These are phyloP conservation scores for Neoboletus subvelutipes DNA, from an alignment of 768 basidiomycete species.

Conservation along the genomic window DNA sequence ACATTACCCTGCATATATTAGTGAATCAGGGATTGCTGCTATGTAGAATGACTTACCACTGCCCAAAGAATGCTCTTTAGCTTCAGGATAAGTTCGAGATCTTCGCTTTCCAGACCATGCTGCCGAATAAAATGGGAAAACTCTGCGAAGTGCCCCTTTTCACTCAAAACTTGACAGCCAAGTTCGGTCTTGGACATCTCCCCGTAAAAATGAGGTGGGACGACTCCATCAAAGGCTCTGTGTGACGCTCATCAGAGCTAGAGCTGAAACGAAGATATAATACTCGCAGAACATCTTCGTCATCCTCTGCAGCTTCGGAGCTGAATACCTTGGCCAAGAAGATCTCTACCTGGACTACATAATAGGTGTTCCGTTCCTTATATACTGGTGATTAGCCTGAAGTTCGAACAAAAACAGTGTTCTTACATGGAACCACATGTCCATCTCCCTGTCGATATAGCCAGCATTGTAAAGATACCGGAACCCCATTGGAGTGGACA, in stretches of 20 bases:
- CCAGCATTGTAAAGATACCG: slow-evolving; percentile 87
- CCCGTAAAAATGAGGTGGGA: slow-evolving; percentile 95
- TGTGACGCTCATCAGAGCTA: background rate
- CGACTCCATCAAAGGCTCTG: slow-evolving; percentile 81
- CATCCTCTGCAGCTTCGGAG: slow-evolving; percentile 52
- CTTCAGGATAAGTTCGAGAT: slow-evolving; percentile 80
- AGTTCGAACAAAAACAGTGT: background rate
- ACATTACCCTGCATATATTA: slow-evolving; percentile 74
- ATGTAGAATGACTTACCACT: slow-evolving; percentile 61
- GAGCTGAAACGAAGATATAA: background rate
- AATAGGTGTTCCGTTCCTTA: slow-evolving; percentile 90
- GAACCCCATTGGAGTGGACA: slow-evolving; percentile 93
- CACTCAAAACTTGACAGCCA: slow-evolving; percentile 87
- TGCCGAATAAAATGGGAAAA: slow-evolving; percentile 89
- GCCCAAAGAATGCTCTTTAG: slow-evolving; percentile 97
- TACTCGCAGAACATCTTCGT: slow-evolving; percentile 61
- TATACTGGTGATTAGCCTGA: slow-evolving; percentile 7
- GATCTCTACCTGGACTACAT: slow-evolving; percentile 92
- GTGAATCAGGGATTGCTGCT: background rate
- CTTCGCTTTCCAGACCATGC: slow-evolving; percentile 82
- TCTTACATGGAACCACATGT: slow-evolving; percentile 91
- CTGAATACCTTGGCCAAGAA: slow-evolving; percentile 82
- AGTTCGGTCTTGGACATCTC: slow-evolving; percentile 97
- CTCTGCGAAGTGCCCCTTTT: slow-evolving; percentile 87
- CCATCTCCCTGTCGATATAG: slow-evolving; percentile 94